Evolutionary conservation across 345 rosid genomes (phyloP).

Genomic region (Linum tenue): DNA sequence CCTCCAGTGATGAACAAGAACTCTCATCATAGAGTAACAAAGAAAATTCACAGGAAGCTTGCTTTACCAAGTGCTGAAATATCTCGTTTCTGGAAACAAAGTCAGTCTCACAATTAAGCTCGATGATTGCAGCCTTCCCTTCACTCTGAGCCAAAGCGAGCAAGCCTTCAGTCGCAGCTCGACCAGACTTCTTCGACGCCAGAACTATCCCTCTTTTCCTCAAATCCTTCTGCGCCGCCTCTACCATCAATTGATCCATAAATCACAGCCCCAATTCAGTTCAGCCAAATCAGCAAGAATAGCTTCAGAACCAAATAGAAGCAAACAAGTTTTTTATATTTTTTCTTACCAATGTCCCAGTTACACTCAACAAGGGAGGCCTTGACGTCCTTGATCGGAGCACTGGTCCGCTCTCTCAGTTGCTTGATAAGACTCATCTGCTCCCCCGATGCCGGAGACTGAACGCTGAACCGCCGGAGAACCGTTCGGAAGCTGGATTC

Average conservation of each 20-base stretch:
- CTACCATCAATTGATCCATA: constrained; percentile 24
- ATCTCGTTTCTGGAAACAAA: constrained; percentile 94
- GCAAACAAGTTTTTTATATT: background rate
- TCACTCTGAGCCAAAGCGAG: constrained; percentile 65
- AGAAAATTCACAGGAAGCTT: constrained; percentile 1
- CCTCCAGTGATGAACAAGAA: background rate
- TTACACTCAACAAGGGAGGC: constrained; percentile 67
- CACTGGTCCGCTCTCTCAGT: constrained; percentile 75
- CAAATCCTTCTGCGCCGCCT: constrained; percentile 90
- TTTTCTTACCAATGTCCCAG: constrained; percentile 64
- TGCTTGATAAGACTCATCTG: constrained; percentile 72
- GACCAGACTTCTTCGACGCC: constrained; percentile 71
- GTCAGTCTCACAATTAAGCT: constrained; percentile 93
- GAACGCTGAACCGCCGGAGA: constrained; percentile 33
- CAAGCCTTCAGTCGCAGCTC: constrained; percentile 73
- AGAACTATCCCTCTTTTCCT: constrained; percentile 80
- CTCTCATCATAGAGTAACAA: background rate
- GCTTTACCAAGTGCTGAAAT: constrained; percentile 74
- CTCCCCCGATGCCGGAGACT: constrained; percentile 33
- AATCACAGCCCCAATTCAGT: background rate
- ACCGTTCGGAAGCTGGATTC: constrained; percentile 24
- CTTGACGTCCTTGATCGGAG: constrained; percentile 92
- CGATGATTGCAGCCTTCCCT: constrained; percentile 62
- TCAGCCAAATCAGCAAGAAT: background rate
- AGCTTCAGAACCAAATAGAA: background rate